Conservation (phyloP, 768 basidiomycete genomes). For the Wakefieldia striispora region DNA sequence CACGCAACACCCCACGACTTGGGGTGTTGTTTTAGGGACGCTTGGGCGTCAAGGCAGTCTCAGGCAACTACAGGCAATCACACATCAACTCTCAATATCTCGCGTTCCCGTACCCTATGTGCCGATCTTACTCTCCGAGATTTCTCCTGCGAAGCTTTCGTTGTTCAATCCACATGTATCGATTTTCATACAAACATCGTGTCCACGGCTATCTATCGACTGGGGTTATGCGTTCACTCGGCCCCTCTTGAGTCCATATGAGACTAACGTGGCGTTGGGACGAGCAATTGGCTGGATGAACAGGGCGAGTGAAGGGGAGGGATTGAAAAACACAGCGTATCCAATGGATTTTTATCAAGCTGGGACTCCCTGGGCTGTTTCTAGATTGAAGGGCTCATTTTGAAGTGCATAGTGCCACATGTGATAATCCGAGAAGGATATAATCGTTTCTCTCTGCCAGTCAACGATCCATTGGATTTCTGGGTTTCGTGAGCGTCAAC, state of each 20-base stretch:
- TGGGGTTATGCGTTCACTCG: constrained; percentile 96
- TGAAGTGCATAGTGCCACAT: constrained; percentile 3
- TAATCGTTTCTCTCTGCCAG: neutral
- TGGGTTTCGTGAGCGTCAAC: neutral
- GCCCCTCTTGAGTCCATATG: constrained; percentile 91
- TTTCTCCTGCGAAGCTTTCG: constrained; percentile 92
- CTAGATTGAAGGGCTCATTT: constrained; percentile 56
- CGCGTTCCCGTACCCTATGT: constrained; percentile 67
- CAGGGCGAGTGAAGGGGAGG: constrained; percentile 20
- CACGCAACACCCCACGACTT: constrained; percentile 38
- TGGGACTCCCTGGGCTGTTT: constrained; percentile 72
- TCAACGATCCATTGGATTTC: neutral
- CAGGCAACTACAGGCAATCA: constrained; percentile 84
- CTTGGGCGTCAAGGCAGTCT: constrained; percentile 93
- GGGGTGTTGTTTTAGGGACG: constrained; percentile 95
- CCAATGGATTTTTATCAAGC: constrained; percentile 97
- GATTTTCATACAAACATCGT: constrained; percentile 94
- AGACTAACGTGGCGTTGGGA: constrained; percentile 81
- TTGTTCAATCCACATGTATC: constrained; percentile 80
- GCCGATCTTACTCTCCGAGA: constrained; percentile 90
- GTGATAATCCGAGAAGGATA: neutral
- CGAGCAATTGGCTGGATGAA: constrained; percentile 66
- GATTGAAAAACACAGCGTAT: constrained; percentile 45
- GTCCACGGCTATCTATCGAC: constrained; percentile 94
- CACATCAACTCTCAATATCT: constrained; percentile 60